Evolutionary conservation across 805 yeast species (phyloP).

Genomic region (Danielozyma ontarioensis): DNA sequence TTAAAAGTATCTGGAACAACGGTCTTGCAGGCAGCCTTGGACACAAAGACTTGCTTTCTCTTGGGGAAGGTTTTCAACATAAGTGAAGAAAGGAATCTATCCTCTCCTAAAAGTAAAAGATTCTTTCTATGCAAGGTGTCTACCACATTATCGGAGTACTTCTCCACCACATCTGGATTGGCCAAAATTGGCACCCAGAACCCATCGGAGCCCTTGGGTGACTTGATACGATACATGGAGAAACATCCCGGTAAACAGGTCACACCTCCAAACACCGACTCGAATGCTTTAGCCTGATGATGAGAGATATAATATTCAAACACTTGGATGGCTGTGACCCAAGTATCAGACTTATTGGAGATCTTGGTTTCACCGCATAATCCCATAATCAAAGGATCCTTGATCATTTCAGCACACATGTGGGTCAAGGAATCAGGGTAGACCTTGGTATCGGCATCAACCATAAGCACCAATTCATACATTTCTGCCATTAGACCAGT

Average conservation of each 20-base stretch:
- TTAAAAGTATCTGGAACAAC: constrained; percentile 78
- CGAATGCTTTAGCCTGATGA: constrained; percentile 92
- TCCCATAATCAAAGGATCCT: constrained; percentile 85
- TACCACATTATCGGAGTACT: constrained; percentile 81
- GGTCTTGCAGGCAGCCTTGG: constrained; percentile 90
- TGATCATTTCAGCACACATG: constrained; percentile 85
- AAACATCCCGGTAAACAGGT: constrained; percentile 96
- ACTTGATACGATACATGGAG: constrained; percentile 83
- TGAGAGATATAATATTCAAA: constrained; percentile 91
- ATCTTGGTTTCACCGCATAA: constrained; percentile 93
- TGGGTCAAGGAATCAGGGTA: constrained; percentile 85
- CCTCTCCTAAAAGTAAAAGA: constrained; percentile 82
- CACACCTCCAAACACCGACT: constrained; percentile 90
- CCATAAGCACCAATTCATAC: constrained; percentile 84
- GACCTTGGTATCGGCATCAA: constrained; percentile 90
- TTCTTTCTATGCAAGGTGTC: constrained; percentile 85
- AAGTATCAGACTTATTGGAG: constrained; percentile 71
- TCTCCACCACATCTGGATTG: constrained; percentile 89
- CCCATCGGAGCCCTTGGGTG: constrained; percentile 68
- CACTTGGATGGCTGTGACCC: constrained; percentile 93
- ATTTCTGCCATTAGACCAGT: constrained; percentile 82
- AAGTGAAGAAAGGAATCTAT: constrained; percentile 76
- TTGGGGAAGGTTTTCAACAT: constrained; percentile 88
- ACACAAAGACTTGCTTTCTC: constrained; percentile 79
- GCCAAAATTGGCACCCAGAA: constrained; percentile 93